Evolutionary conservation across 176 grass and related monocot species (phyloP), one percentile per base, ranked within the genome.

Genomic region (Pontederia paniculata): DNA sequence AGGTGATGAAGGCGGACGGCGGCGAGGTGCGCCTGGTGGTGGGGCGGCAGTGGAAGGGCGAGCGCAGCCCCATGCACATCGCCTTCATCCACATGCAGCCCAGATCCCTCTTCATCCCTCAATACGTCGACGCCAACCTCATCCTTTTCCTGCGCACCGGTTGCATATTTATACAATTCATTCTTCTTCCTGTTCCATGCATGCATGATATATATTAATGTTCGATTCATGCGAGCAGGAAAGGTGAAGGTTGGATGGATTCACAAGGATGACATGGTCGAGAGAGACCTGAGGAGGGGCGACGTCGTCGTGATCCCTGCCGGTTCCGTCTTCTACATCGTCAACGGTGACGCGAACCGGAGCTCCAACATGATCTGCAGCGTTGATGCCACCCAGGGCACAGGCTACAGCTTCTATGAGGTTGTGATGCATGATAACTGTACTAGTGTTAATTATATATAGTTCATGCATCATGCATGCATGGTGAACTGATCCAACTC

Each of bases 241-340:
- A 79, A 80, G 12, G 85, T 79, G 50, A 85, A 72, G 73, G 67
- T 89, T 16, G 81, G 76, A 17, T 89, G 79, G 71, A 78, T 95
- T n/a, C 42, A 83, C 73, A 73, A 86, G 64, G 76, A 78, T 17
- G 57, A 60, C 9, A 63, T 86, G 17, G 85, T 86, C 55, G 81
- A 86, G 77, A 83, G 57, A 65, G 61, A 80, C 9, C 76, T 95
- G 18, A 83, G 83, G 77, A 95, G 80, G 81, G 89, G 89, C 17
- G 82, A 89, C 49, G 50, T 95, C 52, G 48, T 89, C 46, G 78
- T 83, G 56, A 89, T 95, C 67, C 78, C 77, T 49, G 69, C 85
- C 42, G 82, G 89, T 17, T 89, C 83, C 3, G 70, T 78, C 56
- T 95, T 86, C 70, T 86, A 86, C 73, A 73, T 89, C 71, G 21